Evolutionary conservation across 805 yeast species (phyloP).

Genomic region (Saturnispora bothae): DNA sequence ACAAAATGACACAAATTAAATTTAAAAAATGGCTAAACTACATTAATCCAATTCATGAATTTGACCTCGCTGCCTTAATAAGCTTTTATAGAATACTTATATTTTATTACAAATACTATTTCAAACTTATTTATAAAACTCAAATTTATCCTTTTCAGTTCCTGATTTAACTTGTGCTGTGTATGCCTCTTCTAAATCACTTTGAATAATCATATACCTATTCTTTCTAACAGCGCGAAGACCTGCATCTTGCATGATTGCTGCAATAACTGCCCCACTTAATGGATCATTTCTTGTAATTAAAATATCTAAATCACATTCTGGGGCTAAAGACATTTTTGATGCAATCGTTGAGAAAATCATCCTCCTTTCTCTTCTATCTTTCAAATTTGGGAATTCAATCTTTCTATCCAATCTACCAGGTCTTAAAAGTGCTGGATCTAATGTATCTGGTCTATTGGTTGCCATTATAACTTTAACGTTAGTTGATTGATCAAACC

Average conservation of each 20-base stretch:
- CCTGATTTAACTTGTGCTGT: conserved; percentile 94
- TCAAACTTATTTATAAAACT: conserved; percentile 67
- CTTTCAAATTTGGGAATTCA: conserved; percentile 92
- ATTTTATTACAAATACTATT: no score
- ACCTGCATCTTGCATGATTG: conserved; percentile 99
- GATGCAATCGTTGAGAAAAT: conserved; percentile 92
- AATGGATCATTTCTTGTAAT: conserved; percentile 93
- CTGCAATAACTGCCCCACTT: conserved; percentile 96
- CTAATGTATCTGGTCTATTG: conserved; percentile 97
- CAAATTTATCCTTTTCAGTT: conserved; percentile 92
- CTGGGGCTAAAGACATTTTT: conserved; percentile 98
- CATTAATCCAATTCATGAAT: no score
- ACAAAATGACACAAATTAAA: no score
- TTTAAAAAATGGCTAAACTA: no score
- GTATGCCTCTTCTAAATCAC: conserved; percentile 96
- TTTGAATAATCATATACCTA: conserved; percentile 91
- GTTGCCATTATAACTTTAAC: conserved; percentile 99
- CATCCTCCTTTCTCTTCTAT: conserved; percentile 94
- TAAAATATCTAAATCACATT: conserved; percentile 88
- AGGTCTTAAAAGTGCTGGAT: conserved; percentile 96
- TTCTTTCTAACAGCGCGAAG: conserved; percentile 96
- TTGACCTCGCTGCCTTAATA: no score
- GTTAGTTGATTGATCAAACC: conserved; percentile 89
- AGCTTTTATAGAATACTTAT: no score
- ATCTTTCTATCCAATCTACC: conserved; percentile 98